phyloP scores from a whole-genome alignment of 352 stramenopile genomes.

The Globisporangium splendens region DNA sequence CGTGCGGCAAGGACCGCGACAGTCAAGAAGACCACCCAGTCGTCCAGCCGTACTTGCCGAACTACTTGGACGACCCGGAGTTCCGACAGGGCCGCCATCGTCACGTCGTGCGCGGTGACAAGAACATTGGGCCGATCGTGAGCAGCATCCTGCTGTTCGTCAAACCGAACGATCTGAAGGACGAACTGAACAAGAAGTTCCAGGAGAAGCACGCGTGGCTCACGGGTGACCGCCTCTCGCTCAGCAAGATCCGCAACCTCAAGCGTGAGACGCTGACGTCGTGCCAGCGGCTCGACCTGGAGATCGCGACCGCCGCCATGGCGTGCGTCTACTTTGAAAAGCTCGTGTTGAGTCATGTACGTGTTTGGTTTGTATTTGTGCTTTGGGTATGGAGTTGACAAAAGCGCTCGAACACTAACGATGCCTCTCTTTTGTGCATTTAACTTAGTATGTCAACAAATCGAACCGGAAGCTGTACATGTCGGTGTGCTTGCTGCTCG shows the following conservation, averaged over 20 bases:
- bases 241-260: constrained; percentile 96
- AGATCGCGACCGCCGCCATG: constrained; percentile 93
- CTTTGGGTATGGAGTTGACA: no score
- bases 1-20: constrained; percentile 71
- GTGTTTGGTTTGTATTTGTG: not conserved
- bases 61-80: constrained; percentile 83
- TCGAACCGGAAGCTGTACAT: constrained; percentile 95
- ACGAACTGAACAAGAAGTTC: constrained; percentile 97
- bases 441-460: constrained; percentile 94
- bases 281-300: constrained; percentile 79
- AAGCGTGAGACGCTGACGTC: constrained; percentile 87
- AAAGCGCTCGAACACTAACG: constrained; percentile 33
- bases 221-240: constrained; percentile 80
- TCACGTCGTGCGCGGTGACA: constrained; percentile 79
- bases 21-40: constrained; percentile 68
- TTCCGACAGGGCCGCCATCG: constrained; percentile 80
- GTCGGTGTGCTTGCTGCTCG: constrained; percentile 93
- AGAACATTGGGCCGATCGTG: constrained; percentile 90
- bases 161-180: constrained; percentile 93
- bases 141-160: constrained; percentile 95
- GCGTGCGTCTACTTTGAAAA: constrained; percentile 97
- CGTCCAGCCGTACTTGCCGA: constrained; percentile 50
- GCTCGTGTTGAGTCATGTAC: constrained; percentile 90
- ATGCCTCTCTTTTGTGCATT: constrained; percentile 27
- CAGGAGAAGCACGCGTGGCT: constrained; percentile 91